phyloP scores from a whole-genome alignment of 2,329 filamentous ascomycete genomes.

The Penicillium crustosum region DNA sequence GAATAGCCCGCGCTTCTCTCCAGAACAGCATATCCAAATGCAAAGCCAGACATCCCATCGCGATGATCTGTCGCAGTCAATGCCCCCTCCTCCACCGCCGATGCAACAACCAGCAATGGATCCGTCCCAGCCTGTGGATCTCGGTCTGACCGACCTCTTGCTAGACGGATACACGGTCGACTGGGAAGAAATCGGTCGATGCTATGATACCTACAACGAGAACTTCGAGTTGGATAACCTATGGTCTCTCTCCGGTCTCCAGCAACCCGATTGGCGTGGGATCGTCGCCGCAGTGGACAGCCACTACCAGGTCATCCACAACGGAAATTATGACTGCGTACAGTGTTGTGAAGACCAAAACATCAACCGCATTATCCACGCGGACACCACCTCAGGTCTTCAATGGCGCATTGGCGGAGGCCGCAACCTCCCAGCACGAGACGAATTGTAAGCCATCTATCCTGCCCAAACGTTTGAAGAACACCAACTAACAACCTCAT shows the following conservation, averaged over 20 bases:
- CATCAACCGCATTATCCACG: slow-evolving; percentile 38
- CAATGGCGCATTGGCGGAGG: slow-evolving; percentile 41
- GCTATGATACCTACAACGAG: slow-evolving; percentile 42
- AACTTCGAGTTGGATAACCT: slow-evolving; percentile 43
- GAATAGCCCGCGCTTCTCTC: slow-evolving; percentile 25
- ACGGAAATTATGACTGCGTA: slow-evolving; percentile 36
- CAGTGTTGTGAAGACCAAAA: slow-evolving; percentile 36
- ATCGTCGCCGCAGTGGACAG: slow-evolving; percentile 47
- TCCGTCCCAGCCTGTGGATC: slow-evolving; percentile 24
- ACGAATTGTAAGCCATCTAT: slow-evolving; percentile 41
- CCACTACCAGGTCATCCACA: slow-evolving; percentile 44
- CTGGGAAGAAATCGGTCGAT: slow-evolving; percentile 38
- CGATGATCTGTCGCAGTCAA: slow-evolving; percentile 24
- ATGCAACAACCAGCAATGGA: slow-evolving; percentile 29
- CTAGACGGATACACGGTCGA: slow-evolving; percentile 41
- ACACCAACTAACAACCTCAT: slow-evolving; percentile 21
- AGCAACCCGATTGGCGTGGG: slow-evolving; percentile 44
- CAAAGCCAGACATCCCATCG: slow-evolving; percentile 29
- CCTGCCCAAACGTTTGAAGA: background rate
- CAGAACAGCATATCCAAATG: slow-evolving; percentile 36
- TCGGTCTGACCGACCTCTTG: slow-evolving; percentile 39
- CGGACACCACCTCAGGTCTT: slow-evolving; percentile 32
- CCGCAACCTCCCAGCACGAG: slow-evolving; percentile 31
- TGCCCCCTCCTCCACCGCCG: slow-evolving; percentile 25
- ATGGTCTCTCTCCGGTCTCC: slow-evolving; percentile 43